Evolutionary conservation across 352 stramenopile genomes (phyloP).

Genomic region (Phytophthora fragariaefolia): DNA sequence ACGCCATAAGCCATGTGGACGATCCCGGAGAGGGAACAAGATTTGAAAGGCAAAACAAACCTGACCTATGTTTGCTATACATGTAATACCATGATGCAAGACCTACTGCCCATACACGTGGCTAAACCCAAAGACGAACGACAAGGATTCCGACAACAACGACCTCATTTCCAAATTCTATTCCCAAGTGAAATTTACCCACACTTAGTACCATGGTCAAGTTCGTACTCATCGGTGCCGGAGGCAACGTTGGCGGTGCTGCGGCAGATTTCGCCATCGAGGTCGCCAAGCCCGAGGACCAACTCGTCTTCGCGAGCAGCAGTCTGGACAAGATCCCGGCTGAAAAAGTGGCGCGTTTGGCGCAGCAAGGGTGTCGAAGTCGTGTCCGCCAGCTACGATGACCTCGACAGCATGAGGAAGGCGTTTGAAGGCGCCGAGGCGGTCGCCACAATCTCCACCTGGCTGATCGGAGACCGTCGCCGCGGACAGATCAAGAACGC

Average conservation of each 20-base stretch:
- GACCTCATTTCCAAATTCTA: no score
- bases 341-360: slow-evolving; percentile 22
- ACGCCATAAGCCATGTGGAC: no score
- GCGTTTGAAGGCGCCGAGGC: slow-evolving; percentile 28
- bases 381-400: slow-evolving; percentile 29
- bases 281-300: slow-evolving; percentile 12
- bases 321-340: slow-evolving; percentile 18
- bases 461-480: slow-evolving; percentile 35
- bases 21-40: no score
- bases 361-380: slow-evolving; percentile 26
- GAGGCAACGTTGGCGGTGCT: slow-evolving; percentile 25
- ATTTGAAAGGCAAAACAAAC: no score
- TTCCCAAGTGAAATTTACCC: no score
- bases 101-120: no score
- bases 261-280: slow-evolving; percentile 18
- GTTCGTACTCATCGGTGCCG: slow-evolving; percentile 24
- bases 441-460: slow-evolving; percentile 33
- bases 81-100: no score
- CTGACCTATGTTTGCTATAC: no score
- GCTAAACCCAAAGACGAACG: no score
- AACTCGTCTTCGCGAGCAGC: slow-evolving; percentile 26
- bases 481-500: slow-evolving; percentile 33
- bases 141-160: no score
- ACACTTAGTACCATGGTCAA: no score
- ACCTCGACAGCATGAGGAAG: slow-evolving; percentile 30